phyloP scores from a whole-genome alignment of 2,329 filamentous ascomycete genomes.

The Alternaria atra region DNA sequence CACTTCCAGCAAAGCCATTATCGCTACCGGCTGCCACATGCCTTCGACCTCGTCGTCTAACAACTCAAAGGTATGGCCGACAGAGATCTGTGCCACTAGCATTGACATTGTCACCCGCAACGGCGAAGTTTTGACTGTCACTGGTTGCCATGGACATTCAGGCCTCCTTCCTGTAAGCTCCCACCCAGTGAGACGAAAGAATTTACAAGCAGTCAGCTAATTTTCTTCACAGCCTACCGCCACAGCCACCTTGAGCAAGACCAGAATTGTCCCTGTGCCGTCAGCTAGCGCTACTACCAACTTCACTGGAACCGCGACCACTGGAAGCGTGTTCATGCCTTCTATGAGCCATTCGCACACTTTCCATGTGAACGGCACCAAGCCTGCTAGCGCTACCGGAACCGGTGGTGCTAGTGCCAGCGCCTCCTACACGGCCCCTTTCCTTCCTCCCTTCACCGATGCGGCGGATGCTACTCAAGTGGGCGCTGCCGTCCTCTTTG shows the following conservation, averaged over 20 bases:
- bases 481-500: slow-evolving; percentile 6
- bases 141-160: neutral
- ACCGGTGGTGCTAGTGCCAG: slow-evolving; percentile 5
- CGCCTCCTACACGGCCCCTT: slow-evolving; percentile 1
- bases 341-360: neutral
- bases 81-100: neutral
- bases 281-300: neutral
- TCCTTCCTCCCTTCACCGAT: slow-evolving; percentile 6
- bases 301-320: neutral
- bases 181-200: rapidly evolving
- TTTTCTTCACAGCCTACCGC: neutral
- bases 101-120: neutral
- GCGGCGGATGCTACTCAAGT: slow-evolving; percentile 11
- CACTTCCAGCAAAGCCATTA: neutral
- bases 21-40: neutral
- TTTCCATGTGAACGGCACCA: neutral
- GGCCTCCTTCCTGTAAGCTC: neutral
- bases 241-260: neutral
- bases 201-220: neutral
- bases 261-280: neutral
- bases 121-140: neutral
- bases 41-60: neutral
- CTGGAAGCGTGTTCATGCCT: neutral
- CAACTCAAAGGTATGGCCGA: neutral
- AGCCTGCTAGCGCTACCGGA: neutral